Evolutionary conservation across 768 basidiomycete genomes (phyloP), one percentile per base, ranked within the genome.

Genomic region (Neoboletus brunneissimus): DNA sequence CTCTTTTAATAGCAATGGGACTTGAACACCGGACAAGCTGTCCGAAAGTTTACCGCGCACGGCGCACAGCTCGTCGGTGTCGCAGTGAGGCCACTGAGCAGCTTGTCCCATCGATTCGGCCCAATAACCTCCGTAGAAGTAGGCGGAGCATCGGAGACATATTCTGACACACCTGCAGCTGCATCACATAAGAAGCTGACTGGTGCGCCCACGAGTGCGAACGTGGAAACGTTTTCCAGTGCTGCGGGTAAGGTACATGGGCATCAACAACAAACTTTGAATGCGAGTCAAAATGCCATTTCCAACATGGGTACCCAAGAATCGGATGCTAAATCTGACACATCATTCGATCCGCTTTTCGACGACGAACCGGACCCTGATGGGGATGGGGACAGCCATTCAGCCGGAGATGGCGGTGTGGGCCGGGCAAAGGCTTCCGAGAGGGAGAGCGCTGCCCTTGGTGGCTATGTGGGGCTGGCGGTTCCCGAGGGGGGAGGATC

Each of bases 311-410:
- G 59, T 46, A 63, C 45, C 41, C 73, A 72, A 61, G 77, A 81
- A 35, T 75, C 79, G 1, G 90, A 92, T 65, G 75, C 83, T 18
- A 87, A 83, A 66, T 91, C 92, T 5, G 88, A 93, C 55, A 81
- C 81, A 7, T 91, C 91, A 0, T 91, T 84, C 67, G 93, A 95
- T 65, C 90, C 94, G 29, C 76, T 98, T 20, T 98, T 97, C 67
- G 94, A 94, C 65, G 91, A 91, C 54, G 92, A 89, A 64, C 83
- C 82, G 12, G 87, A 87, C 50, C 81, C 77, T 2, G 82, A 81
- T 49, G 82, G 76, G n/a, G 77, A 79, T 55, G 69, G 68, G 12
- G 72, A 74, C 48, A 53, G 52, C 29, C 56, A 52, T 23, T 40
- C 59, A 42, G 55, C 44, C 43, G 51, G 46, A 35, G 66, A 68